phyloP scores from a whole-genome alignment of 192 early-diverging fungal species.

The Coemansia sp. region DNA sequence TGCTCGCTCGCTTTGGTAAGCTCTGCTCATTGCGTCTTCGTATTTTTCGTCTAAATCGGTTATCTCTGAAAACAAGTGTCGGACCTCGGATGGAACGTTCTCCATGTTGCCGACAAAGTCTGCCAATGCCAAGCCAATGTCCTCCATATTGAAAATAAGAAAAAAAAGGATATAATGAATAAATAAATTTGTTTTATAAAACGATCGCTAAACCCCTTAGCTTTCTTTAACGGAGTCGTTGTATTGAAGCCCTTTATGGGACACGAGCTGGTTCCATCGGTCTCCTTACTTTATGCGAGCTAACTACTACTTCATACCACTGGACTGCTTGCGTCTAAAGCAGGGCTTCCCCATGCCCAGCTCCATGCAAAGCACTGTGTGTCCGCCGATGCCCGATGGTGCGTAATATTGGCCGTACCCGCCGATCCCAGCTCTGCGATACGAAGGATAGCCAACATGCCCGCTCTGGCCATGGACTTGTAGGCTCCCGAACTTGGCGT shows the following conservation, averaged over 20 bases:
- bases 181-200: no score
- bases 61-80: constrained; percentile 51
- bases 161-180: neutral
- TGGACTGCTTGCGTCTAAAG: neutral
- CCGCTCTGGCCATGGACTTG: neutral
- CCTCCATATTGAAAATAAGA: constrained; percentile 34
- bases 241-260: no score
- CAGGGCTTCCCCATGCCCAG: constrained; percentile 4
- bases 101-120: constrained; percentile 58
- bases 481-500: no score
- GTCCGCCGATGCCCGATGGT: neutral
- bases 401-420: neutral
- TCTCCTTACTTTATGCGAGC: no score
- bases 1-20: constrained; percentile 20
- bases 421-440: neutral
- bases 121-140: constrained; percentile 49
- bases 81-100: constrained; percentile 52
- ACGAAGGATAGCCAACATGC: neutral
- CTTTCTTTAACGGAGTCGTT: no score
- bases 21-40: constrained; percentile 35
- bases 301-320: no score
- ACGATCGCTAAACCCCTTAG: no score
- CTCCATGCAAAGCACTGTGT: neutral
- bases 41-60: constrained; percentile 49
- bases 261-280: no score